Evolutionary conservation across 2,329 filamentous ascomycete species (phyloP), one percentile per base, ranked within the genome.

Genomic region (Penicillium sp.): DNA sequence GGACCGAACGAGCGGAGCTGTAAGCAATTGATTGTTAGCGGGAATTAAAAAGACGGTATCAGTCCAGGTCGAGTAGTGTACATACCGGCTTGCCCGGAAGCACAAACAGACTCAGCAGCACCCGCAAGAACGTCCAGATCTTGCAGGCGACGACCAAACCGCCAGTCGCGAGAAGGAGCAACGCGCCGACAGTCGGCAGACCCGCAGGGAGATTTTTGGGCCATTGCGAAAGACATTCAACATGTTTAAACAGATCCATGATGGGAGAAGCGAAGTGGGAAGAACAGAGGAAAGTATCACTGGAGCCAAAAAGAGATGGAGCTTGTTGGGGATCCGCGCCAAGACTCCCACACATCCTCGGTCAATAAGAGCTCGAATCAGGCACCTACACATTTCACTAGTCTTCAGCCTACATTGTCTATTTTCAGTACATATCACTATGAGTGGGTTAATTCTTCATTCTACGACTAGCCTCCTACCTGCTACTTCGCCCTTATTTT

Each of bases 1-100:
- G 84, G 84, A 52, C 89, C 92, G 69, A 94, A 96, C 52, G 84
- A 87, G 54, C 82, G 82, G 41, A 98, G 80, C 90, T 94, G 38
- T 26, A 35, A 16, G 6, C 3, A 26, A 13, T n/a, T 13, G 11
- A 31, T n/a, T n/a, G n/a, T n/a, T n/a, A n/a, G n/a, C n/a, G n/a
- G n/a, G n/a, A n/a, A n/a, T n/a, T n/a, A n/a, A n/a, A n/a, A n/a
- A n/a, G n/a, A n/a, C n/a, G n/a, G n/a, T n/a, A n/a, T n/a, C n/a
- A n/a, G n/a, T 17, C 16, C 6, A 12, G 6, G 34, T 23, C 30
- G 6, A 7, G 14, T 1, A 12, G 20, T 26, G 49, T 46, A 54
- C 66, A 35, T 66, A 73, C 70, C 47, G 69, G 61, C 54, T 67
- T 69, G 18, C 70, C 70, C 20, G 70, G 69, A 39, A 88, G 71